Base-by-base conservation (phyloP, 2,329 filamentous ascomycete species). In the Drechmeria coniospora region DNA sequence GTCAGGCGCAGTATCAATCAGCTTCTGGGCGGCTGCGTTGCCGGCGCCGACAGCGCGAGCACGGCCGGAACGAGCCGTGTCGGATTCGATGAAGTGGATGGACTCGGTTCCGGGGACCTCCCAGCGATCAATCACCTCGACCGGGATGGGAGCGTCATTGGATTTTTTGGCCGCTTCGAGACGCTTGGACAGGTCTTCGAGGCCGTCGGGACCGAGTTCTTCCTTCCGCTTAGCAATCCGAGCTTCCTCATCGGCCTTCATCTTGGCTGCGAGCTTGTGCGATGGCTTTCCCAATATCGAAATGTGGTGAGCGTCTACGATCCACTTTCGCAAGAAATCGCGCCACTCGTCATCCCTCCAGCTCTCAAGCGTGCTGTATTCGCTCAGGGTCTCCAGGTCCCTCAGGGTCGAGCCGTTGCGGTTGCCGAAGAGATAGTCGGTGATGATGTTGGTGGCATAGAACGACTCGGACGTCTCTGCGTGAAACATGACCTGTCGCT, bases 51-150 rank as follows among this genome's bases (percentile, higher is more conserved):
- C 57, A 36, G 71, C 65, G 41, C 74, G 68, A 10, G 86, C 90
- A 33, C 74, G 57, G 17, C 90, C 90, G 25, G 81, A 78, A 15
- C 84, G 72, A 19, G 86, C 90, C 12, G 84, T 92, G 6, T 68
- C 74, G 0, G 84, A 90, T 37, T 84, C 69, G 41, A 94, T 92
- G 53, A 98, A 95, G 48, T 93, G 83, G 27, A 98, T 94, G 0
- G 84, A 92, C 7, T 92, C 80, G 0, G 82, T 81, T 18, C 74
- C 68, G 0, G 90, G 90, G 8, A 95, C 80, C 23, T 70, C 61
- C 61, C 92, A 93, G 29, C 71, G 63, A 33, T 83, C 77, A 10
- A 98, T 64, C n/a, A 94, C 57, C 3, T 79, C 71, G 15, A 72
- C 63, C 1, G 90, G 90, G 32, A 98, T 92, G 6, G 82, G 74